Evolutionary conservation across 2,329 filamentous ascomycete genomes (phyloP).

Genomic region (Sporothrix euskadiensis): DNA sequence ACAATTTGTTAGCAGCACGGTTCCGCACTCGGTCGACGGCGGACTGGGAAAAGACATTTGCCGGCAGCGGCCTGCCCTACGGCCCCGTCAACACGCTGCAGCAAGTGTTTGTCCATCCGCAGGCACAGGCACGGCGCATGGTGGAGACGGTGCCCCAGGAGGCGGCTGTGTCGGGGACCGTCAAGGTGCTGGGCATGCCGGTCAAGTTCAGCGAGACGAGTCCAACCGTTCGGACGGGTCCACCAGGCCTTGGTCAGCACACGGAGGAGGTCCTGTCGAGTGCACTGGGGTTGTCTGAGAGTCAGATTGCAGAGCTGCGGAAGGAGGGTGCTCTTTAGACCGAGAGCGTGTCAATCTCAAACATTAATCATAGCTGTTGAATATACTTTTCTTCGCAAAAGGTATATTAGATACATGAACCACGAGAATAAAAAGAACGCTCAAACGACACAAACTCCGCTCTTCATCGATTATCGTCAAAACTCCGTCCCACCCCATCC

Average conservation of each 20-base stretch:
- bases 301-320: not conserved
- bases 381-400: not conserved
- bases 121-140: conserved; percentile 25
- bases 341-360: not conserved
- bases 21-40: not conserved
- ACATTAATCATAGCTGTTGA: not conserved
- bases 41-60: not conserved
- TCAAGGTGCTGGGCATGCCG: conserved; percentile 23
- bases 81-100: conserved; percentile 15
- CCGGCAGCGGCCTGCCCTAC: not conserved
- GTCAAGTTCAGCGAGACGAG: conserved; percentile 28
- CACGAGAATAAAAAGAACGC: not conserved
- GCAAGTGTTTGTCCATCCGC: conserved; percentile 23
- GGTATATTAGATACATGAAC: not conserved
- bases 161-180: conserved; percentile 2
- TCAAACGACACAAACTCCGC: not conserved
- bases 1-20: not conserved
- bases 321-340: not conserved
- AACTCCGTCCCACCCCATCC: no score
- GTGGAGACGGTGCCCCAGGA: conserved; percentile 6
- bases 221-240: conserved; percentile 5
- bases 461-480: not conserved
- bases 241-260: conserved; percentile 2
- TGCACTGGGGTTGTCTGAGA: not conserved
- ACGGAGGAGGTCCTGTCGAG: not conserved